Conservation (phyloP, 108 stramenopile genomes). For the Seminavis robusta region DNA sequence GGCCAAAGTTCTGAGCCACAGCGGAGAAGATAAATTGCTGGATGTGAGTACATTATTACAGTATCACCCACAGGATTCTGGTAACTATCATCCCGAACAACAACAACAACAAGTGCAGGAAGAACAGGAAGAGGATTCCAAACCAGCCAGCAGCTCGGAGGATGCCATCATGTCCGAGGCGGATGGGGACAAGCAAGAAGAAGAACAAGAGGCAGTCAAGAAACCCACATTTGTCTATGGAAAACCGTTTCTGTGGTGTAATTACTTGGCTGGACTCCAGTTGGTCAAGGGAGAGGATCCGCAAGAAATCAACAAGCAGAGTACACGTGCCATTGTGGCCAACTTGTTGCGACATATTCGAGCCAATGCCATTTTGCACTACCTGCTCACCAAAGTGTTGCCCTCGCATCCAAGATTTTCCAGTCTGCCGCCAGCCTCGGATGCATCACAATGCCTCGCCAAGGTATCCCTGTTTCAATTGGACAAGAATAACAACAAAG, state of each 20-base stretch:
- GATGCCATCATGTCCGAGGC: not conserved
- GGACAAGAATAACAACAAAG: slow-evolving; percentile 14
- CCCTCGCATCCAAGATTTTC: slow-evolving; percentile 5
- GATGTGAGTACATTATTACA: not conserved
- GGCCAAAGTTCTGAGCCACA: not conserved
- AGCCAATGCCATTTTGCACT: slow-evolving; percentile 40
- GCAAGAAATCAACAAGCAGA: slow-evolving; percentile 16
- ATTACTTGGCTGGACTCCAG: slow-evolving; percentile 67
- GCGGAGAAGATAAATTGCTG: not conserved
- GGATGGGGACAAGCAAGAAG: not conserved
- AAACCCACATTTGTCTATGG: not conserved
- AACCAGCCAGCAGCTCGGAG: not conserved
- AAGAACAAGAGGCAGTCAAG: slow-evolving; percentile 1
- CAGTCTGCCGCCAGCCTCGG: slow-evolving; percentile 12
- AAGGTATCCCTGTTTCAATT: slow-evolving; percentile 31
- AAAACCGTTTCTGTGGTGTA: slow-evolving; percentile 74
- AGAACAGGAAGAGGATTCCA: slow-evolving; percentile 6
- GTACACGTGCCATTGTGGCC: slow-evolving; percentile 52
- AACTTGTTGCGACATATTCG: slow-evolving; percentile 55
- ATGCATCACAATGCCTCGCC: slow-evolving; percentile 18
- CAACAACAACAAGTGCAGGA: slow-evolving; percentile 11
- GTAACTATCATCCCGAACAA: too few relatives aligned
- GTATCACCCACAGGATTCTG: not conserved
- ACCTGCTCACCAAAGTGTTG: too few relatives aligned
- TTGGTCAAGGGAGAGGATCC: slow-evolving; percentile 9